Evolutionary conservation across 106 monocot species (phyloP), one percentile per base, ranked within the genome.

Genomic region (Phalaenopsis aphrodite): DNA sequence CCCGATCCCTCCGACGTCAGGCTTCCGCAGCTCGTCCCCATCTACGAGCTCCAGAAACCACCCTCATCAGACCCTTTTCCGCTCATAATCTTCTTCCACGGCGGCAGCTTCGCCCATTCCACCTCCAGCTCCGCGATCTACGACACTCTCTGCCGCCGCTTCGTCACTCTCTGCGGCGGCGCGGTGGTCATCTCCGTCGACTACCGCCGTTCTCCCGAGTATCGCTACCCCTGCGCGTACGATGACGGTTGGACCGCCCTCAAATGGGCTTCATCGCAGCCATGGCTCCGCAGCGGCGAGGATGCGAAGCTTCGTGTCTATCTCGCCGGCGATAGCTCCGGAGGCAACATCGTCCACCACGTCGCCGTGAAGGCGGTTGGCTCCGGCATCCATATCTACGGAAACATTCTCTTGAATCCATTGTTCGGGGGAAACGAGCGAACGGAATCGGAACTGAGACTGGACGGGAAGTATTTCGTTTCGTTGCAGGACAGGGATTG

Each of bases 31-130:
- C 12, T 57, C 8, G 58, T 71, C 30, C 76, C 79, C 82, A 45
- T 77, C 82, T 12, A 79, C 16, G 83, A 76, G 77, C 74, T 89
- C 68, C 71, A 73, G 10, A 41, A 80, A 8, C 55, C 80, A 3
- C 79, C 82, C 15, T 83, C 81, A n/a, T n/a, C 84, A 10, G 82
- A 84, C 19, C 89, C 91, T 5, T 85, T 90, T 84, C 92, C 95
- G 3, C 90, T 95, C 9, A 89, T 95, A 78, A 79, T 95, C 66
- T 95, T 95, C 92, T 92, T 95, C 82, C 95, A 92, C 55, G 92
- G 95, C 9, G 95, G 95, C 82, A 95, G 95, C 83, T 95, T 95
- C 71, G 88, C 92, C 5, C 95, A 95, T 80, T 95, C 95, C 5
- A 90, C 92, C 37, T 75, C 90, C 67, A 92, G 89, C 83, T 89